Evolutionary conservation across 2,329 filamentous ascomycete genomes (phyloP), one percentile per base, ranked within the genome.

Genomic region (Remersonia thermophila): DNA sequence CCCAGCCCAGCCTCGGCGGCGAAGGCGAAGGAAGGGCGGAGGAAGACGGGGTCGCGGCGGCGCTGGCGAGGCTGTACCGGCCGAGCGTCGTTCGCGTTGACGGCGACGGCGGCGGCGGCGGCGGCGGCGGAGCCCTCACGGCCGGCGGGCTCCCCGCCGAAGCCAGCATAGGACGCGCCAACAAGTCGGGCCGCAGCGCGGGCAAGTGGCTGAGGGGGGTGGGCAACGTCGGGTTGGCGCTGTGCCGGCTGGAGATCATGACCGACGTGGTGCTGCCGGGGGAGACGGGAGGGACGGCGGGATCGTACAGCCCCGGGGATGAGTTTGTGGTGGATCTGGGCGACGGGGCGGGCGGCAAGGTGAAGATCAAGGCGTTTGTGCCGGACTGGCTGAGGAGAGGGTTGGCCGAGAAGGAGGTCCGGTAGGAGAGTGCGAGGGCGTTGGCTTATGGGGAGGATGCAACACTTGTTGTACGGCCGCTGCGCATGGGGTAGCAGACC

Each of bases 161-260:
- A 38, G 65, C 61, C 34, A 67, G 58, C 39, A 73, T 77, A 46
- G 65, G 61, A 16, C 61, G 68, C 14, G 57, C 58, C 11, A 69
- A 54, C 46, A 71, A 69, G 59, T 67, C 65, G 56, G 70, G 80
- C 52, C 76, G 85, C 48, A 79, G 77, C 43, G 77, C 80, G 0
- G 91, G 89, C 30, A 93, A 83, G 54, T 87, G 83, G 63, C 65
- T 96, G 35, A 65, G 64, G 23, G 80, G 83, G 0, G 65, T 89
- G 11, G 89, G 87, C 1, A 93, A 95, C 53, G 61, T 96, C 20
- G 91, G 91, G 1, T 65, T 98, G 35, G 89, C 78, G 2, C 61
- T 95, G 47, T 95, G 89, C 54, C 76, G 89, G 17, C 60, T 96
- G 48, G 86, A 93, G 61, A 78, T 80, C 54, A 95, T 95, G 87